phyloP scores from a whole-genome alignment of 257 asterid species.

The Nyctanthes arbortristis region DNA sequence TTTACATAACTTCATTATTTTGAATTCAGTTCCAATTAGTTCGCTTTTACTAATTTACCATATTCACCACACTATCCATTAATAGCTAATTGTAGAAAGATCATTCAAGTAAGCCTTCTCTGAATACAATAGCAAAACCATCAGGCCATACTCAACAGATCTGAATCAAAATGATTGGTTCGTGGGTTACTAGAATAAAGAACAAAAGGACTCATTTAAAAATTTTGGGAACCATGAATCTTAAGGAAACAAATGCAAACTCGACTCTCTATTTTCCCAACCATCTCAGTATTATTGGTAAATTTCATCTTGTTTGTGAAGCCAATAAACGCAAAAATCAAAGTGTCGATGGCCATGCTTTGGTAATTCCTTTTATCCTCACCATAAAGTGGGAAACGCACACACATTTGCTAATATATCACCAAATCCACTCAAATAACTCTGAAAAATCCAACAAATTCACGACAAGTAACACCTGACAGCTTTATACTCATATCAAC shows the following conservation, averaged over 20 bases:
- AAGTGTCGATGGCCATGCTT: background rate
- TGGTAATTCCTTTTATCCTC: background rate
- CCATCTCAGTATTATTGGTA: background rate
- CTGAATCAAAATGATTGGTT: background rate
- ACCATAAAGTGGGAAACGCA: background rate
- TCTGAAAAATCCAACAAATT: conserved; percentile 22
- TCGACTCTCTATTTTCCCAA: background rate
- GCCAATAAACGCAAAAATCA: background rate
- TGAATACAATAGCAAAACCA: background rate
- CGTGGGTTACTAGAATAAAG: background rate
- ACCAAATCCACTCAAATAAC: conserved; percentile 31
- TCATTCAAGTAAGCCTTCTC: background rate
- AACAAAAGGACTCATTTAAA: background rate
- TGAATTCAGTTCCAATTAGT: background rate
- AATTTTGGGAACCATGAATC: conserved; percentile 2
- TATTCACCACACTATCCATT: background rate
- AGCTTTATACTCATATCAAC: conserved; percentile 4
- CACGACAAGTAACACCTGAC: conserved; percentile 17
- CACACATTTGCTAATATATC: background rate
- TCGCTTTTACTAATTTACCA: background rate
- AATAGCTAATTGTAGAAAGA: background rate
- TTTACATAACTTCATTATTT: background rate
- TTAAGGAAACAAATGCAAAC: background rate
- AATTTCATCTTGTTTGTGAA: background rate
- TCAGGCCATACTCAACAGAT: background rate